Conservation (phyloP, 192 early-diverging fungal species). For the Podila epigama region DNA sequence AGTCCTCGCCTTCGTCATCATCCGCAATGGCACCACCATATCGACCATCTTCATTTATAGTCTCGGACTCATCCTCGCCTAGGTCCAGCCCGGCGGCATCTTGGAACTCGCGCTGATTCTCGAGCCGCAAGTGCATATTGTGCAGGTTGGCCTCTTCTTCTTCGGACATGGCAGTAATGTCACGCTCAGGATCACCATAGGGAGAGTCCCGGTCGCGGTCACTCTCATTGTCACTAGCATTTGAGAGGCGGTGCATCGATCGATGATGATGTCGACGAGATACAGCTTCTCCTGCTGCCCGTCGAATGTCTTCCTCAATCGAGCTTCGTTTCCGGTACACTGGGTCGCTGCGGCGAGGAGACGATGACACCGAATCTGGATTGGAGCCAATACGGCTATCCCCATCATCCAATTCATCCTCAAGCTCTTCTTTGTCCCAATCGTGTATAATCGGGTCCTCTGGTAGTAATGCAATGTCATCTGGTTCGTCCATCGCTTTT, state of each 20-base stretch:
- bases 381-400: not conserved
- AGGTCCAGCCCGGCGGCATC: constrained; percentile 35
- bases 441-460: constrained; percentile 42
- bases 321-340: not conserved
- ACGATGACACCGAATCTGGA: not conserved
- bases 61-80: constrained; percentile 23
- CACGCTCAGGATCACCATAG: constrained; percentile 25
- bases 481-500: not conserved
- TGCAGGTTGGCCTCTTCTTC: constrained; percentile 31
- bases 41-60: constrained; percentile 31
- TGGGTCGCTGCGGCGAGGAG: not conserved
- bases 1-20: constrained; percentile 46
- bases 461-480: constrained; percentile 9
- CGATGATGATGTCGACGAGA: not conserved
- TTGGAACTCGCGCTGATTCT: constrained; percentile 46
- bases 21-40: constrained; percentile 32
- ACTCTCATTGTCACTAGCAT: not conserved
- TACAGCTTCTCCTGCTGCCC: not conserved
- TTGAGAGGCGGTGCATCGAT: not conserved
- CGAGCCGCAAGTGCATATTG: constrained; percentile 34
- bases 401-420: constrained; percentile 37
- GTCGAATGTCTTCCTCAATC: constrained; percentile 7
- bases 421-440: constrained; percentile 45
- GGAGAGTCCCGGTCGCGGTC: not conserved
- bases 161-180: constrained; percentile 27